Base-by-base conservation (phyloP, 2,329 filamentous ascomycete genomes). In the Metarhizium robertsii region DNA sequence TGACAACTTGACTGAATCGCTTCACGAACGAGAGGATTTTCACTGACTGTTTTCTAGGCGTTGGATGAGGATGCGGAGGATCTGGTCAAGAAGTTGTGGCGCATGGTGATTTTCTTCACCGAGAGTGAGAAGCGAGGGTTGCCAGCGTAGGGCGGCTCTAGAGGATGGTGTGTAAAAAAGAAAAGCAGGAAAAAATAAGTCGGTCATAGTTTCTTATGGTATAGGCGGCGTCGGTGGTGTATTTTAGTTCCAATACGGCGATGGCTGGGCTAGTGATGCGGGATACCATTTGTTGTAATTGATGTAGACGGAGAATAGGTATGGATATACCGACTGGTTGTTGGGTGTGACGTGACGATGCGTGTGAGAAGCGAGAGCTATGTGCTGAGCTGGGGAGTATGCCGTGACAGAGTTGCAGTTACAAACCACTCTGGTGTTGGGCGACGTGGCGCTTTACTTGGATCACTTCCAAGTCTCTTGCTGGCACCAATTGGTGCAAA, bases 91-190 rank as follows among this genome's bases (percentile, higher is more conserved):
- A 97, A 96, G 75, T 80, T 99, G 40, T 99, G 94, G 94, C 84
- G 92, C 52, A 95, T 97, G 90, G 85, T 96, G 56, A 95, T 97
- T 65, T 97, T 96, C 83, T 96, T 92, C 66, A 94, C 90, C 6
- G 92, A 97, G 72, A 89, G 87, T 66, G 92, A 96, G 79, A 95
- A 94, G 75, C 79, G 91, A 60, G 92, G 92, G 2, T 76, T 96
- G 58, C 87, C 87, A 10, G 55, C 60, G n/a, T 62, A 56, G 18
- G 11, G n/a, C 16, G 20, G 52, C 25, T 30, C 32, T 6, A 40
- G 20, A 6, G 16, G 25, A 14, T 14, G 5, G n/a, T 10, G 11
- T n/a, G 14, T 10, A 53, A n/a, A 46, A 30, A 29, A 25, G 42
- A 10, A 16, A 48, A 30, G 8, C 14, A 2, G 45, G 32, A 34